A percentile compares a stretch with the other conserved stretches of the same genome.
phyloP scores from a whole-genome alignment of 257 asterid genomes.

The Solanum infundibuliforme region DNA sequence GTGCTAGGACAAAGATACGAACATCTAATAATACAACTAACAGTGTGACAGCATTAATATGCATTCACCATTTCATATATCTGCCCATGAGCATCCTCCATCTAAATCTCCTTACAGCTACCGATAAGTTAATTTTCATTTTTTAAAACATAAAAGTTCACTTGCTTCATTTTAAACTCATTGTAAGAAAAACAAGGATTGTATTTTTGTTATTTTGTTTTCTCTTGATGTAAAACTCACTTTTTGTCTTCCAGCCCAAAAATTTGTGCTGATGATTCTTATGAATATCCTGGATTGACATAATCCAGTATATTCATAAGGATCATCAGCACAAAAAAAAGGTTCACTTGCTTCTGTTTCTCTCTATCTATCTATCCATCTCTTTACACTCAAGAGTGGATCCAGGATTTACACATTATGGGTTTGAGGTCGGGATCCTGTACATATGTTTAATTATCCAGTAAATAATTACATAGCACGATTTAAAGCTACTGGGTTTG shows the following conservation, averaged over 20 bases:
- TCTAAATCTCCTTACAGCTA: neutral
- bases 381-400: neutral
- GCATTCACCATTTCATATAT: neutral
- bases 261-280: neutral
- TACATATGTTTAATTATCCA: neutral
- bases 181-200: neutral
- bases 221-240: neutral
- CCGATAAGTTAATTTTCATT: neutral
- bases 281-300: neutral
- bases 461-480: neutral
- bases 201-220: neutral
- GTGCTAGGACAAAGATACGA: neutral
- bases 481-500: neutral
- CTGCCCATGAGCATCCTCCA: neutral
- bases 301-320: neutral
- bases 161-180: neutral
- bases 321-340: neutral
- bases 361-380: neutral
- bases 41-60: neutral
- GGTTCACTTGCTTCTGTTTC: neutral
- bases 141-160: neutral
- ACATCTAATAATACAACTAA: neutral
- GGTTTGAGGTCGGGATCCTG: neutral
- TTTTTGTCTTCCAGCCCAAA: neutral
- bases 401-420: neutral